Evolutionary conservation across 495 filamentous ascomycete species (phyloP).

Genomic region (Tricharina praecox): DNA sequence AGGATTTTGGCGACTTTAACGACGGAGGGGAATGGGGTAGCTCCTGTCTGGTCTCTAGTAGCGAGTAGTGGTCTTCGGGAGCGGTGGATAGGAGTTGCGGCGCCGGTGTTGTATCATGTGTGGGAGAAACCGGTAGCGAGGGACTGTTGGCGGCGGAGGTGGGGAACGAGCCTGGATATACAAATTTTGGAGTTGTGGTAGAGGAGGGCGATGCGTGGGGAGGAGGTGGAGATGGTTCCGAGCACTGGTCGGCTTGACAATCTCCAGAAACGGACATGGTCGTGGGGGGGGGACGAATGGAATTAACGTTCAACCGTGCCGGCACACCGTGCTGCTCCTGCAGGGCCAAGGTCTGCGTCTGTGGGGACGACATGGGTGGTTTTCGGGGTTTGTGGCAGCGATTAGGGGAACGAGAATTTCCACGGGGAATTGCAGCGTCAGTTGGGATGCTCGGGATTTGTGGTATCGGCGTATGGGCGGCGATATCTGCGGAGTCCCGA

Average conservation of each 20-base stretch:
- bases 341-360: neutral
- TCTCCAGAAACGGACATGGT: neutral
- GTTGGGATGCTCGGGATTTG: too few species aligned
- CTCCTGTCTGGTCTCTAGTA: neutral
- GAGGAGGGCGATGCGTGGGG: neutral
- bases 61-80: neutral
- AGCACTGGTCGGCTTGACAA: neutral
- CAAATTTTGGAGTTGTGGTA: neutral
- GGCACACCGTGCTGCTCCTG: neutral
- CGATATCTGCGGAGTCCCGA: too few species aligned
- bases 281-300: neutral
- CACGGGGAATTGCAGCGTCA: too few species aligned
- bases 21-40: neutral
- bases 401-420: too few species aligned
- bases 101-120: neutral
- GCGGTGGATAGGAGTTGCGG: neutral
- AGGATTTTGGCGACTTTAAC: slow-evolving; percentile 1
- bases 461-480: too few species aligned
- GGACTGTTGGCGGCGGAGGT: neutral
- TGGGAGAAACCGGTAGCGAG: too few species aligned
- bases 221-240: neutral
- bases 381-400: neutral
- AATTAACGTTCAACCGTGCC: neutral
- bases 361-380: neutral
- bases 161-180: slow-evolving; percentile 1